A percentile compares a stretch with the other conserved stretches of the same genome.
Evolutionary conservation across 176 grass and related monocot genomes (phyloP).

Genomic region (Dactylis glomerata): DNA sequence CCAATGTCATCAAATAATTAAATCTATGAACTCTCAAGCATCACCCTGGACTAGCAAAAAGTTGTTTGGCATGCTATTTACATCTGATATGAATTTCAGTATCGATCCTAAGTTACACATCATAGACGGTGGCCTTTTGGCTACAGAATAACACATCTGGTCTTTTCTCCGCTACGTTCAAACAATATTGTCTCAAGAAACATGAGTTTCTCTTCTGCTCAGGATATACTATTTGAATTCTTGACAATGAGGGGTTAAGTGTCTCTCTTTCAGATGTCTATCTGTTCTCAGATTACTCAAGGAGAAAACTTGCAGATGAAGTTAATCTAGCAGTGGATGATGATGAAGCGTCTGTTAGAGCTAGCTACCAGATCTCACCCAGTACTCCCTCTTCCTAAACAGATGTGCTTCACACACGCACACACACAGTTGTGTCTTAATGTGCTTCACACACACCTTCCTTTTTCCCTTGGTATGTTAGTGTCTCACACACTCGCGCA

Average conservation of each 20-base stretch:
- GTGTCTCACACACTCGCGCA: too few relatives aligned
- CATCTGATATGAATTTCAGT: constrained; percentile 42
- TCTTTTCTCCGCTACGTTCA: constrained; percentile 59
- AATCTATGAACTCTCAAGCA: constrained; percentile 33
- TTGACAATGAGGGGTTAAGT: constrained; percentile 59
- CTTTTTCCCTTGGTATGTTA: too few relatives aligned
- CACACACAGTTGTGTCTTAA: too few relatives aligned
- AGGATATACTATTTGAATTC: constrained; percentile 71
- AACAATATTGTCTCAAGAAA: constrained; percentile 40
- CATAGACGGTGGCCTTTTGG: constrained; percentile 48
- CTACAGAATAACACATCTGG: constrained; percentile 42
- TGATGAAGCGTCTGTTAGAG: too few relatives aligned
- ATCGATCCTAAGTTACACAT: constrained; percentile 35
- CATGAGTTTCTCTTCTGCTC: constrained; percentile 52
- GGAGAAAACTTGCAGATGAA: constrained; percentile 51
- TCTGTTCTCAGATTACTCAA: constrained; percentile 51
- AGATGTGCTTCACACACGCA: too few relatives aligned
- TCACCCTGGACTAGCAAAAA: constrained; percentile 63
- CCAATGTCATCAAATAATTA: constrained; percentile 30
- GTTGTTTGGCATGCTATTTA: constrained; percentile 61
- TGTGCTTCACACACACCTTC: too few relatives aligned
- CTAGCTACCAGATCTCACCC: too few relatives aligned
- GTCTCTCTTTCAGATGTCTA: constrained; percentile 70
- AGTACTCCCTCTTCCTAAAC: too few relatives aligned
- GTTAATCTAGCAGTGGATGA: too few relatives aligned